Conservation (phyloP, 106 monocot genomes). For the Cymbidium sinense region DNA sequence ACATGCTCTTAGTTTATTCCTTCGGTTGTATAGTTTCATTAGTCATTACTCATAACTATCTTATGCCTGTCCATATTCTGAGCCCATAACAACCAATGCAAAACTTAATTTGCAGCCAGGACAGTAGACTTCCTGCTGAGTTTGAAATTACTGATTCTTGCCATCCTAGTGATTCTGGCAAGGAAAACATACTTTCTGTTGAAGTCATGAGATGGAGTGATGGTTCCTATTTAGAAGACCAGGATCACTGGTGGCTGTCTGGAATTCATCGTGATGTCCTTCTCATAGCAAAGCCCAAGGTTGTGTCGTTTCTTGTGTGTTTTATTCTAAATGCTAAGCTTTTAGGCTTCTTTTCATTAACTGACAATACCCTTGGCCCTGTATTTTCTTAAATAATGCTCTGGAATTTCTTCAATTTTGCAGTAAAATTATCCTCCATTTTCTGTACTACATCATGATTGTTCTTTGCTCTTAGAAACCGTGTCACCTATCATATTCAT, state of each 20-base stretch:
- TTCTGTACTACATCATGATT: not conserved
- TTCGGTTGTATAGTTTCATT: not conserved
- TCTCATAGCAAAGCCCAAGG: constrained; percentile 88
- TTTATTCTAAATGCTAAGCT: not conserved
- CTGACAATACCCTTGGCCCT: not conserved
- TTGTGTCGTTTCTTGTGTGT: constrained; percentile 14
- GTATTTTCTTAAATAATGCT: not conserved
- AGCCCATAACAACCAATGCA: not conserved
- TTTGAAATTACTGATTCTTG: constrained; percentile 94
- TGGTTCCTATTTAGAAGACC: constrained; percentile 98
- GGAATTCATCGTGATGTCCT: constrained; percentile 96
- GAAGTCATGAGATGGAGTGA: constrained; percentile 99
- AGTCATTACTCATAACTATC: not conserved
- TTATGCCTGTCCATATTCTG: not conserved
- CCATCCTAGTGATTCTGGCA: constrained; percentile 61
- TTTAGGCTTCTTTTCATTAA: not conserved
- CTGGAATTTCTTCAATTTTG: not conserved
- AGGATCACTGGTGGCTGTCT: constrained; percentile 99
- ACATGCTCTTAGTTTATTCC: not conserved
- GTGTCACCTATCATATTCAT: not conserved
- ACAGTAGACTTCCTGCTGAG: constrained; percentile 97
- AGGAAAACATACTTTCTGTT: constrained; percentile 86
- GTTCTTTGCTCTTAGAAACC: not conserved
- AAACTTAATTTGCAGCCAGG: constrained; percentile 52
- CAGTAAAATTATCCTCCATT: not conserved